Evolutionary conservation across 2,329 filamentous ascomycete genomes (phyloP), one percentile per base, ranked within the genome.

Genomic region (Pseudogymnoascus sp.): DNA sequence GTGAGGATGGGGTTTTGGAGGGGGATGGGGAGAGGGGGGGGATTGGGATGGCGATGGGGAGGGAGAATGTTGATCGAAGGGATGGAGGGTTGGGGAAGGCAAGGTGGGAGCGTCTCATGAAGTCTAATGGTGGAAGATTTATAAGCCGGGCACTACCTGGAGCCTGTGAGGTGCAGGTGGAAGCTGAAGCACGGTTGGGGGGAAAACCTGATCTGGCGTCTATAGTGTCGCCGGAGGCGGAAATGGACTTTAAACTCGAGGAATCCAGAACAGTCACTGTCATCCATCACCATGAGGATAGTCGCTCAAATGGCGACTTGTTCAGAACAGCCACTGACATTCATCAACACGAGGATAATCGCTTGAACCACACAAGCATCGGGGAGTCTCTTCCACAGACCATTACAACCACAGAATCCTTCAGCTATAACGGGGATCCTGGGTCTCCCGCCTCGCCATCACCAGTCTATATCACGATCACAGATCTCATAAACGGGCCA

Each of bases 381-480:
- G 31, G 3, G 7, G 37, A 16, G 37, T 39, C 37, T 39, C 37
- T 5, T 12, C 6, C 37, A 7, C n/a, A 8, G n/a, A 38, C 6
- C 2, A 16, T n/a, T 4, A 3, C n/a, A 8, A n/a, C 38, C 8
- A 16, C 38, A 21, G 38, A 12, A 11, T 11, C 38, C 1, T 19
- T 5, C 2, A 41, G 38, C 4, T 19, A 41, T 41, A 43, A 43
- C 11, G 39, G 19, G 11, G 39, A 21, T 6, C 21, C 12, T n/a
- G 43, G 2, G 14, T n/a, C 38, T 33, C 16, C 61, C 11, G n/a
- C 29, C 5, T 33, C 39, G 16, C 23, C 35, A 4, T n/a, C 63
- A 14, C 45, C 67, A 4, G 77, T 83, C 5, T 84, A 82, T 69
- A 76, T 84, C 6, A 78, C 79, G 35, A 76, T 81, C 4, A 71